Percentiles rank a stretch among this genome's conserved stretches.
Evolutionary conservation across 2,329 filamentous ascomycete species (phyloP).

Genomic region (Thielaviopsis euricoi): DNA sequence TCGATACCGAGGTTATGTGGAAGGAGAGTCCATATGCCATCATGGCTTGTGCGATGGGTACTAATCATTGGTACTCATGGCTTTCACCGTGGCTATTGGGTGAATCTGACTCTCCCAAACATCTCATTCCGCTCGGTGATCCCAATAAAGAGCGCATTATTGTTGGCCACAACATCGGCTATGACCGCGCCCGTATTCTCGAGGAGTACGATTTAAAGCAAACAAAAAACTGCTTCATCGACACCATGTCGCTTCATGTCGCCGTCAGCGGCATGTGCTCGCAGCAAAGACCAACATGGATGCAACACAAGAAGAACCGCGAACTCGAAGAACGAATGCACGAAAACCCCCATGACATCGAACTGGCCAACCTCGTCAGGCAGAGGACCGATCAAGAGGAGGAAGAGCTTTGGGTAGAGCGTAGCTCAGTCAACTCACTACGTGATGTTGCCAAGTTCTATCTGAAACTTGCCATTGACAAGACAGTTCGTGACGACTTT

Average conservation of each 20-base stretch:
- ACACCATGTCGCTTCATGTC: constrained; percentile 96
- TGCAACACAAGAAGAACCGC: constrained; percentile 84
- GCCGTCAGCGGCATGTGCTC: constrained; percentile 99
- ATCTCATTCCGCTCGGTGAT: constrained; percentile 78
- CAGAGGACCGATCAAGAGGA: constrained; percentile 62
- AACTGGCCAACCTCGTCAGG: constrained; percentile 55
- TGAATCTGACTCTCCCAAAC: constrained; percentile 59
- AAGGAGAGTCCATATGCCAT: constrained; percentile 84
- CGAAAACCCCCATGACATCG: constrained; percentile 50
- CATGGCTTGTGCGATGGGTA: constrained; percentile 87
- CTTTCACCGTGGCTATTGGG: constrained; percentile 86
- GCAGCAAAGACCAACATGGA: constrained; percentile 87
- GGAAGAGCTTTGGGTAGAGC: constrained; percentile 86
- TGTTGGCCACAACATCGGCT: constrained; percentile 90
- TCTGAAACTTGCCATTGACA: constrained; percentile 80
- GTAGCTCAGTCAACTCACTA: constrained; percentile 88
- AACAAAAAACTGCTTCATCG: constrained; percentile 71
- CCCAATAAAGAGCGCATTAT: constrained; percentile 56
- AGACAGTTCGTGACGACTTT: constrained; percentile 72
- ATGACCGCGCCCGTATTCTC: constrained; percentile 70
- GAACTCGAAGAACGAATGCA: constrained; percentile 70
- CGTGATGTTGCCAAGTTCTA: constrained; percentile 95
- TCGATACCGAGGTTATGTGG: constrained; percentile 95
- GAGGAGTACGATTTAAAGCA: constrained; percentile 83
- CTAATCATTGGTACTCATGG: constrained; percentile 93